A percentile compares a stretch with the other conserved stretches of the same genome.
Conservation (phyloP, 1,139 yeast genomes). For the Saccharomyces hybrid region DNA sequence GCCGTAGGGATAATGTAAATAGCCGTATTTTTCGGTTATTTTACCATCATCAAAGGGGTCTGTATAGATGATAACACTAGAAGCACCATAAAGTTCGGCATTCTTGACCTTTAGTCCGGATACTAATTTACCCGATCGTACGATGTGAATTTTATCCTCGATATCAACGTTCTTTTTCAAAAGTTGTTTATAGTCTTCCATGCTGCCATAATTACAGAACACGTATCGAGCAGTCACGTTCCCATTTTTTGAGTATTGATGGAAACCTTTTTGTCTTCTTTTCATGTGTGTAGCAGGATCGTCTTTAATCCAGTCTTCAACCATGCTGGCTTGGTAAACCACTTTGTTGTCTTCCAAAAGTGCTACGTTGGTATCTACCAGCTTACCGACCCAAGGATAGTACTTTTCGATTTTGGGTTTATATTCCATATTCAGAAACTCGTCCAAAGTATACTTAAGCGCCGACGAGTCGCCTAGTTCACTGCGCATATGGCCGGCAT, state of each 20-base stretch:
- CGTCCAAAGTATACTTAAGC: conserved; percentile 36
- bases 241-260: conserved; percentile 54
- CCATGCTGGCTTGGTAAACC: conserved; percentile 52
- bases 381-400: conserved; percentile 49
- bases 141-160: conserved; percentile 46
- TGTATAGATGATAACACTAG: conserved; percentile 49
- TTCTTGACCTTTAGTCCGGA: conserved; percentile 45
- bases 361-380: conserved; percentile 41
- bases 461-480: conserved; percentile 36
- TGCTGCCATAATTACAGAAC: conserved; percentile 61
- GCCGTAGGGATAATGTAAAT: conserved; percentile 38
- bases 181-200: conserved; percentile 47
- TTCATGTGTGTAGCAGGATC: conserved; percentile 45
- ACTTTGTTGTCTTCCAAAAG: conserved; percentile 35
- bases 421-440: conserved; percentile 41
- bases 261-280: conserved; percentile 46
- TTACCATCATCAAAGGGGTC: conserved; percentile 42
- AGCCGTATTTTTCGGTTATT: conserved; percentile 37
- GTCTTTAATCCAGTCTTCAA: conserved; percentile 71
- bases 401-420: conserved; percentile 48
- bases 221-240: conserved; percentile 47
- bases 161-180: conserved; percentile 34
- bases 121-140: conserved; percentile 47
- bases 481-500: conserved; percentile 23
- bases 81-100: conserved; percentile 49